Percentiles rank a stretch among this genome's conserved stretches.
Evolutionary conservation across 352 stramenopile species (phyloP).

Genomic region (Globisporangium emineosum): DNA sequence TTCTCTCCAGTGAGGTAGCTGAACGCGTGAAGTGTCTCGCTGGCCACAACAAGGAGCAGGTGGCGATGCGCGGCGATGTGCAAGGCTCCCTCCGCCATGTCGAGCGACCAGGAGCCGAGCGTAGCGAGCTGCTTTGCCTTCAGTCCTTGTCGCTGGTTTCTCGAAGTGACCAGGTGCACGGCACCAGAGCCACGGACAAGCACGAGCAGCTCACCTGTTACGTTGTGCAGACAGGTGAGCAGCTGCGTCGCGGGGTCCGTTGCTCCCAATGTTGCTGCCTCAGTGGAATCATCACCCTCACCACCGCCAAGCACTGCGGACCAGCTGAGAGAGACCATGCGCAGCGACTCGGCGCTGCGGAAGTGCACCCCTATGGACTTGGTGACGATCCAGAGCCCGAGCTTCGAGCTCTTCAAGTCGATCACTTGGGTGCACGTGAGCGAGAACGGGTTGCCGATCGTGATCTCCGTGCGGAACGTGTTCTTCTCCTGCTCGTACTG

Average conservation of each 20-base stretch:
- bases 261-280: background rate
- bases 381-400: constrained; percentile 75
- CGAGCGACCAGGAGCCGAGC: constrained; percentile 23
- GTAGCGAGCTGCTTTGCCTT: constrained; percentile 23
- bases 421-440: constrained; percentile 33
- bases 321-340: constrained; percentile 42
- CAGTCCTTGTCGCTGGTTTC: constrained; percentile 7
- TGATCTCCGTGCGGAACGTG: constrained; percentile 76
- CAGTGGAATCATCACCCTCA: constrained; percentile 1
- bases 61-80: constrained; percentile 42
- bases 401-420: constrained; percentile 46
- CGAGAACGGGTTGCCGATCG: constrained; percentile 61
- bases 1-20: constrained; percentile 48
- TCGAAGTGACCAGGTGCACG: constrained; percentile 43
- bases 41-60: constrained; percentile 28
- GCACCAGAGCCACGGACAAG: constrained; percentile 29
- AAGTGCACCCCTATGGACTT: constrained; percentile 47
- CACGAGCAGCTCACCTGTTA: constrained; percentile 77
- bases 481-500: constrained; percentile 65
- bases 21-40: constrained; percentile 35
- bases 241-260: constrained; percentile 12
- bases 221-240: constrained; percentile 50
- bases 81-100: constrained; percentile 12
- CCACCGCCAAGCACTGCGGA: constrained; percentile 6
- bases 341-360: constrained; percentile 47